phyloP scores from a whole-genome alignment of 2,329 filamentous ascomycete genomes.

The Xylariaceae sp. region DNA sequence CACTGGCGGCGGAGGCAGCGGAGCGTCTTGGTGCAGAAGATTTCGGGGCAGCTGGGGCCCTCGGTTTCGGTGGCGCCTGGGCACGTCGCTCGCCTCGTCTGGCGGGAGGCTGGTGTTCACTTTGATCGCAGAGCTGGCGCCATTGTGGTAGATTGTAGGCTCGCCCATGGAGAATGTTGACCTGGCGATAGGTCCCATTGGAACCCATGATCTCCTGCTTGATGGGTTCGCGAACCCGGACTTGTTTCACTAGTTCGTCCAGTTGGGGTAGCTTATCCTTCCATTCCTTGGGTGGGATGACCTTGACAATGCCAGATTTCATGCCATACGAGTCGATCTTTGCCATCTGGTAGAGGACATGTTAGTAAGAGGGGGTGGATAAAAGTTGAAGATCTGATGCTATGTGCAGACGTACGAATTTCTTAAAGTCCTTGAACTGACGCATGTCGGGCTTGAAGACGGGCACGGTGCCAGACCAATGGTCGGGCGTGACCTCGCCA shows the following conservation, averaged over 20 bases:
- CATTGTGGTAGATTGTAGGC: slow-evolving; percentile 97
- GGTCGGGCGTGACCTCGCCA: slow-evolving; percentile 77
- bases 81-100: slow-evolving; percentile 78
- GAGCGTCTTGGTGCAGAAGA: slow-evolving; percentile 39
- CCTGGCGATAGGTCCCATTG: slow-evolving; percentile 92
- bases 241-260: slow-evolving; percentile 83
- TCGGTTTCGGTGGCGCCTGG: slow-evolving; percentile 52
- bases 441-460: slow-evolving; percentile 95
- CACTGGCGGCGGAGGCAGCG: slow-evolving; percentile 30
- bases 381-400: background rate
- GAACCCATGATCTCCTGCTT: slow-evolving; percentile 97
- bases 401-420: slow-evolving; percentile 62
- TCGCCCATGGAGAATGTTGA: slow-evolving; percentile 93
- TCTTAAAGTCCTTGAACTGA: slow-evolving; percentile 91
- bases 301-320: slow-evolving; percentile 95
- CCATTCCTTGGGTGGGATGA: slow-evolving; percentile 93
- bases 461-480: slow-evolving; percentile 88
- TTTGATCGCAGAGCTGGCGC: slow-evolving; percentile 89
- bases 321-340: slow-evolving; percentile 93
- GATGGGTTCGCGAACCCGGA: slow-evolving; percentile 94
- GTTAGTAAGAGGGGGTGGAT: slow-evolving; percentile 29
- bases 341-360: slow-evolving; percentile 54
- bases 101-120: slow-evolving; percentile 92
- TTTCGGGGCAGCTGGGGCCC: slow-evolving; percentile 34
- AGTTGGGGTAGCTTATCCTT: slow-evolving; percentile 74